phyloP scores from a whole-genome alignment of 208 protist species.

The Acanthamoeba polyphaga region DNA sequence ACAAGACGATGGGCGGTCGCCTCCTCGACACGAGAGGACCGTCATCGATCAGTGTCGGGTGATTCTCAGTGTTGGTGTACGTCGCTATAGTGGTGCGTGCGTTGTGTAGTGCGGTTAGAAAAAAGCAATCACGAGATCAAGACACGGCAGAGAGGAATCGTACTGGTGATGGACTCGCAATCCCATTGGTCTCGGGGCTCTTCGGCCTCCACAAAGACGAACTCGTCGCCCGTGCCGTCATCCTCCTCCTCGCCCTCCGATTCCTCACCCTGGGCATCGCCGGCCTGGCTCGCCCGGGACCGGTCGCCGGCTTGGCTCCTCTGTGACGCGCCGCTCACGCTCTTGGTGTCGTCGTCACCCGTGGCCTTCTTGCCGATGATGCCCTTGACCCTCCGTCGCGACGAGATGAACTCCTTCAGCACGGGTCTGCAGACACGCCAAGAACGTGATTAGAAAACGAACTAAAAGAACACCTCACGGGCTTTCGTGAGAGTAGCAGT shows the following conservation, averaged over 20 bases:
- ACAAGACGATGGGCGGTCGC: slow-evolving; percentile 52
- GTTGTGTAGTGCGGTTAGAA: neutral
- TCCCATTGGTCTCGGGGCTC: slow-evolving; percentile 62
- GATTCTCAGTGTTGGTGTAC: slow-evolving; percentile 64
- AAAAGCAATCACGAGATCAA: neutral
- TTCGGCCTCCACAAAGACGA: neutral
- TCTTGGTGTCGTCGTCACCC: neutral
- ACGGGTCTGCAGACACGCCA: neutral
- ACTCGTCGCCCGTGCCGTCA: neutral
- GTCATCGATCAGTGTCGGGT: slow-evolving; percentile 67
- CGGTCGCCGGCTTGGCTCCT: neutral
- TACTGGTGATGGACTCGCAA: slow-evolving; percentile 69
- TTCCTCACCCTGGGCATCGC: neutral
- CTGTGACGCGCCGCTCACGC: neutral
- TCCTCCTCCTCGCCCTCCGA: slow-evolving; percentile 41
- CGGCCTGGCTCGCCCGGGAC: neutral
- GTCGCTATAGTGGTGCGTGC: neutral
- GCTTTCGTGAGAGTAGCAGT: neutral
- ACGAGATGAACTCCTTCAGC: slow-evolving; percentile 18
- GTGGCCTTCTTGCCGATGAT: neutral
- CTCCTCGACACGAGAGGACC: neutral
- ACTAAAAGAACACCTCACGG: neutral
- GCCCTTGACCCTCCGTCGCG: slow-evolving; percentile 4
- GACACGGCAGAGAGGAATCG: neutral
- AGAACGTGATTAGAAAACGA: neutral